Evolutionary conservation across 192 early-diverging fungal genomes (phyloP).

Genomic region (Coemansia sp.): DNA sequence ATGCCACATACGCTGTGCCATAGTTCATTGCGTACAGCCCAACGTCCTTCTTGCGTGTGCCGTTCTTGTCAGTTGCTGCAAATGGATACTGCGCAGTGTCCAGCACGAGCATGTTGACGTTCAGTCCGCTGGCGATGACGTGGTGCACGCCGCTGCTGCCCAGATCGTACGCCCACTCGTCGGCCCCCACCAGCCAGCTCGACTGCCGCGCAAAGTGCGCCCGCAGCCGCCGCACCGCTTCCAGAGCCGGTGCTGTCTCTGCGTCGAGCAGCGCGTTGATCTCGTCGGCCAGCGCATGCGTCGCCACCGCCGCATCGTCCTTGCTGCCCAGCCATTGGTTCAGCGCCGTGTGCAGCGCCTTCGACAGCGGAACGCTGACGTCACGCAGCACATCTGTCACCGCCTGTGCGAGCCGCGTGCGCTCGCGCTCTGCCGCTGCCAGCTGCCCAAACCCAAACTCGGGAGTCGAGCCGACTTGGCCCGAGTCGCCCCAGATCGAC

Average conservation of each 20-base stretch:
- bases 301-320: conserved; percentile 59
- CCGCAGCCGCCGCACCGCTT: conserved; percentile 20
- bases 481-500: conserved; percentile 70
- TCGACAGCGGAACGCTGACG: conserved; percentile 51
- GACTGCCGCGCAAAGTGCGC: conserved; percentile 61
- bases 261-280: conserved; percentile 18
- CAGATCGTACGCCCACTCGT: conserved; percentile 83
- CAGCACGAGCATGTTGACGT: conserved; percentile 89
- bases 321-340: conserved; percentile 66
- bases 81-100: conserved; percentile 82
- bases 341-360: conserved; percentile 60
- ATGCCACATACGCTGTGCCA: conserved; percentile 86
- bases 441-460: conserved; percentile 88
- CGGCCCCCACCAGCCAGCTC: conserved; percentile 88
- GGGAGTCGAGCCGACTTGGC: conserved; percentile 61
- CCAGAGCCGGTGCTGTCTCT: conserved; percentile 10
- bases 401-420: conserved; percentile 62
- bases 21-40: conserved; percentile 97
- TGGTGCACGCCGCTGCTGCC: conserved; percentile 89
- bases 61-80: conserved; percentile 52
- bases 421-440: conserved; percentile 65
- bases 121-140: conserved; percentile 76
- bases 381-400: conserved; percentile 63
- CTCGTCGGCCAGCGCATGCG: conserved; percentile 54
- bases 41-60: conserved; percentile 87